phyloP scores from a whole-genome alignment of 2,329 filamentous ascomycete genomes.

The Ophiostoma quercus region DNA sequence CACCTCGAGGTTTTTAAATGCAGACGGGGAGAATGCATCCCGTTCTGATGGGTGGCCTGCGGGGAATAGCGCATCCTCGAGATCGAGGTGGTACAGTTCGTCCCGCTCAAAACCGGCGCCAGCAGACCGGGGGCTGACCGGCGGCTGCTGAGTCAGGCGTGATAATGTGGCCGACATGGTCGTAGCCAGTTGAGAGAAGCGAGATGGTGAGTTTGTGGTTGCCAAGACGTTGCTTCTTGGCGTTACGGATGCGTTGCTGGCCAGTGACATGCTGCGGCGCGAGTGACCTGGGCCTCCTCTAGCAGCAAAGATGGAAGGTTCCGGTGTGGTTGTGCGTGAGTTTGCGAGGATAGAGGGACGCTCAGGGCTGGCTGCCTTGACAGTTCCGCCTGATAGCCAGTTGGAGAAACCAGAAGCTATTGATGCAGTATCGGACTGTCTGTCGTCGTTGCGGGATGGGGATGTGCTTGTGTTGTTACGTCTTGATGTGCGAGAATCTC shows the following conservation, averaged over 20 bases:
- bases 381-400: slow-evolving; percentile 22
- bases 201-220: slow-evolving; percentile 34
- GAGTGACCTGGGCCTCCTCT: not conserved
- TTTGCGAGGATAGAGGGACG: slow-evolving; percentile 6
- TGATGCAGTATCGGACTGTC: not conserved
- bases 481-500: slow-evolving; percentile 11
- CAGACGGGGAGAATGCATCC: slow-evolving; percentile 53
- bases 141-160: slow-evolving; percentile 34
- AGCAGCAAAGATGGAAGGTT: slow-evolving; percentile 8
- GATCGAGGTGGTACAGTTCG: slow-evolving; percentile 51
- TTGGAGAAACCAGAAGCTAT: slow-evolving; percentile 17
- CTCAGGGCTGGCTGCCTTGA: slow-evolving; percentile 20
- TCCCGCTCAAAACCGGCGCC: slow-evolving; percentile 38
- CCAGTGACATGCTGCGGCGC: slow-evolving; percentile 29
- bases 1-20: slow-evolving; percentile 56
- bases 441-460: slow-evolving; percentile 18
- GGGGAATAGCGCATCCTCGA: slow-evolving; percentile 52
- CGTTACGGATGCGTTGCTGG: slow-evolving; percentile 26
- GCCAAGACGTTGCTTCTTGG: slow-evolving; percentile 10
- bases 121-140: slow-evolving; percentile 22
- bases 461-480: slow-evolving; percentile 19
- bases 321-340: slow-evolving; percentile 22
- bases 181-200: slow-evolving; percentile 44
- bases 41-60: slow-evolving; percentile 38
- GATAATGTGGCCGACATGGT: slow-evolving; percentile 43